A percentile compares a stretch with the other conserved stretches of the same genome.
Conservation (phyloP, 768 basidiomycete species). For the Dentipellis fragilis region DNA sequence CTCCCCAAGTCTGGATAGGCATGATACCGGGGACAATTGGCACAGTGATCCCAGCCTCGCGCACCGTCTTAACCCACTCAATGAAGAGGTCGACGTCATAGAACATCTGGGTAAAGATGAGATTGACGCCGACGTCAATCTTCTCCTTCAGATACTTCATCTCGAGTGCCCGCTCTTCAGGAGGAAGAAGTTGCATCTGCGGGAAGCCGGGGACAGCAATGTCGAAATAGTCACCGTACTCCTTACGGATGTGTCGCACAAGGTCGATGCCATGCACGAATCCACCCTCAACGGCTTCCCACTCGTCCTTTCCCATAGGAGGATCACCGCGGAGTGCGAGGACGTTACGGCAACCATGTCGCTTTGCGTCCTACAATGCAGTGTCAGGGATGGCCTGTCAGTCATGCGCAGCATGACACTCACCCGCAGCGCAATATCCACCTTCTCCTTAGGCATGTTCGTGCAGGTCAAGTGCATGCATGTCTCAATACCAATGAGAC, state of each 20-base stretch:
- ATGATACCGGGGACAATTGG: slow-evolving; percentile 93
- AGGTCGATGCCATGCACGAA: slow-evolving; percentile 90
- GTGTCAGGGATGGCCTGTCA: slow-evolving; percentile 2
- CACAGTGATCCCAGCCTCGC: slow-evolving; percentile 77
- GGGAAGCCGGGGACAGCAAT: slow-evolving; percentile 93
- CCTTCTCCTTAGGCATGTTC: slow-evolving; percentile 95
- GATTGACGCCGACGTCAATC: slow-evolving; percentile 78
- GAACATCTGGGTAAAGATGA: slow-evolving; percentile 99
- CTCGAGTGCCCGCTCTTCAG: slow-evolving; percentile 67
- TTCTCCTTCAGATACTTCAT: slow-evolving; percentile 85
- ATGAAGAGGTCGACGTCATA: slow-evolving; percentile 91
- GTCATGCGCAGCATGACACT: neutral
- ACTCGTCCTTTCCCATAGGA: slow-evolving; percentile 77
- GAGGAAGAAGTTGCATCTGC: slow-evolving; percentile 63
- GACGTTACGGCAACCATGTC: slow-evolving; percentile 83
- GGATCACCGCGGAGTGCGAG: slow-evolving; percentile 92
- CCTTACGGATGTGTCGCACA: slow-evolving; percentile 72
- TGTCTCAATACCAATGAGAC: slow-evolving; percentile 87
- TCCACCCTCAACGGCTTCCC: slow-evolving; percentile 88
- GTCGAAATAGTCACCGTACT: slow-evolving; percentile 90
- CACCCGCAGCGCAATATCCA: slow-evolving; percentile 84
- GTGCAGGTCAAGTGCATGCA: slow-evolving; percentile 99
- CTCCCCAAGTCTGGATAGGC: slow-evolving; percentile 95
- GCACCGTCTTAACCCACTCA: slow-evolving; percentile 76
- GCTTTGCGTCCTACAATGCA: slow-evolving; percentile 67